Base-by-base conservation (phyloP, 345 rosid genomes). In the Hevea brasiliensis region DNA sequence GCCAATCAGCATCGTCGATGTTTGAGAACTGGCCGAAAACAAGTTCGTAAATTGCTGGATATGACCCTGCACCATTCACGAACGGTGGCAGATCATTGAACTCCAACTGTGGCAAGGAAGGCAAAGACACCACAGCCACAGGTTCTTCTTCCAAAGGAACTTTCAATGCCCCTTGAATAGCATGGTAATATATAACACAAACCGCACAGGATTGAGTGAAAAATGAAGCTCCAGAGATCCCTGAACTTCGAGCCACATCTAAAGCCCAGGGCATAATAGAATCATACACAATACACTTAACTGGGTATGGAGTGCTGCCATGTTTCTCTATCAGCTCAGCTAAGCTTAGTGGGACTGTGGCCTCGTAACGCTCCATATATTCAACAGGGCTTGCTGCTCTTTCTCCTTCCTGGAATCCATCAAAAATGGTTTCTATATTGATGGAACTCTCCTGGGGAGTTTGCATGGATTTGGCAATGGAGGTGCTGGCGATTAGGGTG, bases 131-230 rank as follows among this genome's bases (percentile, higher is more conserved):
- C 0, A 9, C 14, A 83, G 42, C 15, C 90, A 89, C 58, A 77
- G 77, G 20, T 68, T 77, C 78, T 45, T 9, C 20, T 8, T 40
- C 21, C 13, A 24, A 14, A 13, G 73, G 41, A 40, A 70, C 45
- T 14, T 13, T 37, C 24, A 57, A 8, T 24, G 12, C 8, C 10
- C 55, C 65, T 18, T 70, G 11, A 89, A 47, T 37, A 67, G n/a
- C 27, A 12, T 72, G 67, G 29, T 87, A 87, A 55, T 84, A 88
- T 5, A 87, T 40, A 26, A 73, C 86, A 79, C 81, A 63, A 6
- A 88, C 89, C 0, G 84, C 86, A 60, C 93, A 88, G 1, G 80
- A 48, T 56, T 88, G 91, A 12, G 95, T 89, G 57, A 92, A 92
- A 78, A 92, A 88, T 4, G 85, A 75, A 2, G 89, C 90, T 0